A percentile compares a stretch with the other conserved stretches of the same genome.
phyloP scores from a whole-genome alignment of 805 yeast species.

The Barnettozyma vustinii region DNA sequence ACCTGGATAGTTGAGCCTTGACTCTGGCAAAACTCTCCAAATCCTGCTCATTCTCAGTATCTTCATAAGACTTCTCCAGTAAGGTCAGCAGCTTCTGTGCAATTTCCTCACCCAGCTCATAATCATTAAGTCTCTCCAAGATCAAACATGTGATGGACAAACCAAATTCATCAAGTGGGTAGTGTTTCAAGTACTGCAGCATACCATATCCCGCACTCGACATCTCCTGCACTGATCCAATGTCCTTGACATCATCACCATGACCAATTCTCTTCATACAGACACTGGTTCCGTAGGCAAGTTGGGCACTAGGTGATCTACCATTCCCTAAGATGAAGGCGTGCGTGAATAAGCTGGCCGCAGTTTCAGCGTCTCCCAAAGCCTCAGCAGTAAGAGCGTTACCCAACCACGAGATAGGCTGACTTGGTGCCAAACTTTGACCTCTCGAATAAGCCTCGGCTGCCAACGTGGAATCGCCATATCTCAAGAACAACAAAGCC shows the following conservation, averaged over 20 bases:
- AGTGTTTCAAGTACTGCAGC: conserved; percentile 53
- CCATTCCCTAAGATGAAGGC: conserved; percentile 77
- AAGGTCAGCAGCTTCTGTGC: conserved; percentile 42
- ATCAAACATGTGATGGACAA: conserved; percentile 48
- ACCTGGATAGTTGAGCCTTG: conserved; percentile 68
- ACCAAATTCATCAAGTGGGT: conserved; percentile 55
- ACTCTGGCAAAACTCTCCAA: conserved; percentile 50
- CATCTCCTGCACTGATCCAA: conserved; percentile 58
- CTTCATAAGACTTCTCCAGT: conserved; percentile 54
- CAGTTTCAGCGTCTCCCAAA: conserved; percentile 42
- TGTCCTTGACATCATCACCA: conserved; percentile 45
- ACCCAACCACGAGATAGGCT: conserved; percentile 77
- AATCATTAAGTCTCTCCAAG: conserved; percentile 68
- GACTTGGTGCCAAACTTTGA: conserved; percentile 77
- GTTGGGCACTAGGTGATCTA: conserved; percentile 57
- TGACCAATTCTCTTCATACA: conserved; percentile 40
- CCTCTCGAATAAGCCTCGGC: conserved; percentile 65
- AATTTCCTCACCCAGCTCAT: conserved; percentile 43
- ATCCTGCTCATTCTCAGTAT: conserved; percentile 40
- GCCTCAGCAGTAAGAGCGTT: conserved; percentile 61
- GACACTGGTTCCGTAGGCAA: conserved; percentile 63
- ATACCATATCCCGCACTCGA: conserved; percentile 65
- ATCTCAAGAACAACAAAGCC: conserved; percentile 67
- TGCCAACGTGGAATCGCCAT: conserved; percentile 69
- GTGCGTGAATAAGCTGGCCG: conserved; percentile 64